phyloP scores from a whole-genome alignment of 1,284 basidiomycete genomes.

The Spongiforma sp. region DNA sequence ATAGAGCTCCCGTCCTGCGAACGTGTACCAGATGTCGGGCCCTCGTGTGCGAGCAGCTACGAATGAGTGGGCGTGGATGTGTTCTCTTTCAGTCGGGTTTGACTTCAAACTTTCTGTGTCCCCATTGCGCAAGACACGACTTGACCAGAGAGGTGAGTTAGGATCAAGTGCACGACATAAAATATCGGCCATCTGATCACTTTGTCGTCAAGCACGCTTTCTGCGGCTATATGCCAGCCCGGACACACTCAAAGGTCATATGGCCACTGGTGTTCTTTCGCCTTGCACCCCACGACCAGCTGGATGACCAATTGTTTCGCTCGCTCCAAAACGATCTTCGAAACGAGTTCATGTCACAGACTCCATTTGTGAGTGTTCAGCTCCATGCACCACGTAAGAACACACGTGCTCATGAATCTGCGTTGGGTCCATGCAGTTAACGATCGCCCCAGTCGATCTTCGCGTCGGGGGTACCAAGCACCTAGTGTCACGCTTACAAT shows the following conservation, averaged over 20 bases:
- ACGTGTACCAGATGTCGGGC: neutral
- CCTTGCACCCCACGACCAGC: neutral
- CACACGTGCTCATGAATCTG: neutral
- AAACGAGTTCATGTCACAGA: neutral
- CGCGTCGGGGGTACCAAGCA: neutral
- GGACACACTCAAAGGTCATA: neutral
- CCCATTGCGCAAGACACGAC: neutral
- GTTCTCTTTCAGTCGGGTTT: neutral
- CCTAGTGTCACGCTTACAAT: neutral
- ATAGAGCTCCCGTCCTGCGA: neutral
- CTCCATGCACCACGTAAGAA: neutral
- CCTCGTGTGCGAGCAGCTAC: neutral
- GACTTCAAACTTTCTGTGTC: neutral
- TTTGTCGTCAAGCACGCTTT: neutral
- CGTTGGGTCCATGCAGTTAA: neutral
- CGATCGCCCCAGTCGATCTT: neutral
- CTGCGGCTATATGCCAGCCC: neutral
- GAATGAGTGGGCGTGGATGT: neutral
- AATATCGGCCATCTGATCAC: too few relatives aligned
- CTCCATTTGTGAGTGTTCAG: neutral
- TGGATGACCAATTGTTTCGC: neutral
- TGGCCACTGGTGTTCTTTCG: neutral
- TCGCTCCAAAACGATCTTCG: neutral
- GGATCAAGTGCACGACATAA: too few relatives aligned
- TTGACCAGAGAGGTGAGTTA: neutral